Conservation (phyloP, 345 rosid genomes). For the Nasturtium officinale region DNA sequence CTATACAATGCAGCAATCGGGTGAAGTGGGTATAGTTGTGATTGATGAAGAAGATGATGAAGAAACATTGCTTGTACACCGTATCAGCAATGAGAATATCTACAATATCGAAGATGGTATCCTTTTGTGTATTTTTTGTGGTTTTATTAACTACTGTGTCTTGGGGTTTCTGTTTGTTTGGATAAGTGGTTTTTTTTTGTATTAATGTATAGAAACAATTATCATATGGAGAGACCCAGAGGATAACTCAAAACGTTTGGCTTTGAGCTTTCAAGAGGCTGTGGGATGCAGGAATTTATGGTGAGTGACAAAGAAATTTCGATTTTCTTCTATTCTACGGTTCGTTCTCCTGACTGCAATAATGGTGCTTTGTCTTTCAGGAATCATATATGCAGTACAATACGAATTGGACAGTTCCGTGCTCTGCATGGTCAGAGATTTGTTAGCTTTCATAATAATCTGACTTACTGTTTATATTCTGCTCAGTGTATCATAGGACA, state of each 20-base stretch:
- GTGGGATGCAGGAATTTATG: conserved; percentile 82
- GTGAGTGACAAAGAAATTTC: conserved; percentile 20
- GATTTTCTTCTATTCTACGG: not conserved
- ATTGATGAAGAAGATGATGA: conserved; percentile 89
- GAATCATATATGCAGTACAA: conserved; percentile 75
- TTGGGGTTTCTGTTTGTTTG: conserved; percentile 1
- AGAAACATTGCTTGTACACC: conserved; percentile 77
- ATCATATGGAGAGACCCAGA: conserved; percentile 98
- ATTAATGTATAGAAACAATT: conserved; percentile 62
- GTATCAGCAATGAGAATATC: conserved; percentile 72
- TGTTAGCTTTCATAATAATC: conserved; percentile 2
- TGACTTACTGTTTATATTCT: conserved; percentile 7
- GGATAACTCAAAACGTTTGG: conserved; percentile 59
- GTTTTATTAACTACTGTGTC: conserved; percentile 2
- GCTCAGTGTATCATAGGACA: not conserved
- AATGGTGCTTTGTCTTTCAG: conserved; percentile 28
- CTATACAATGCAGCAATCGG: conserved; percentile 63
- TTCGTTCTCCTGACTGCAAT: conserved; percentile 27
- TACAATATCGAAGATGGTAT: conserved; percentile 92
- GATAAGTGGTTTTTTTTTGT: conserved; percentile 14
- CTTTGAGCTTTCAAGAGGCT: conserved; percentile 89
- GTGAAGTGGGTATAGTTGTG: conserved; percentile 75
- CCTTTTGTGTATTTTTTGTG: conserved; percentile 7
- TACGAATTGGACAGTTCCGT: conserved; percentile 68
- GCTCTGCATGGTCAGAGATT: conserved; percentile 71